Evolutionary conservation across 1,139 yeast species (phyloP), one percentile per base, ranked within the genome.

Genomic region (Yamadazyma atmosphaerica): DNA sequence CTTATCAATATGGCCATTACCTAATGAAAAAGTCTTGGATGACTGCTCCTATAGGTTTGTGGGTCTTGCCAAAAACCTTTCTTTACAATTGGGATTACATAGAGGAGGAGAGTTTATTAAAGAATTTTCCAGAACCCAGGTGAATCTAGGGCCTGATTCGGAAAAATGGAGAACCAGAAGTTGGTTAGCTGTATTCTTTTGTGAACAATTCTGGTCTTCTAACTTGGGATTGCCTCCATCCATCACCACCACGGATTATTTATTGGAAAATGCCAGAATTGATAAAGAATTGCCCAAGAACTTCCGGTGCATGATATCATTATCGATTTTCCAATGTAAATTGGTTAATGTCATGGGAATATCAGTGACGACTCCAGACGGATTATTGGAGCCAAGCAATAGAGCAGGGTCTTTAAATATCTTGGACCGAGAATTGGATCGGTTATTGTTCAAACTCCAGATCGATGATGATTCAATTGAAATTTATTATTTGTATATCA

Each of bases 131-230:
- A 74, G 98, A 51, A 86, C 92, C 19, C 98, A 90, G 57, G 94
- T 86, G 3, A 78, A 87, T 30, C 70, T 89, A 56, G 77, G 77
- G 4, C 94, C 95, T 0, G 89, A 89, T 60, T 92, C 96, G 3
- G 96, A 88, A 50, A 83, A 83, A 56, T 90, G 97, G 97, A 74
- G 98, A 58, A 88, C 97, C 1, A 72, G 96, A 48, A 81, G 96
- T 1, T 90, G 97, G 97, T 66, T 88, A 25, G 89, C 94, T 0
- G 83, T 87, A 3, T 90, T 86, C 58, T 85, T 89, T 55, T 76
- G 87, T 41, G 96, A 89, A 56, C 95, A 88, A 50, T 86, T 89
- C 54, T 87, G 96, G 95, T 84, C 95, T 11, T 86, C 95, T 12
- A 80, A 83, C 32, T 65, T 89, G 39, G 97, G 97, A 0, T 67